Percentiles rank a stretch among this genome's conserved stretches.
Evolutionary conservation across 495 filamentous ascomycete species (phyloP).

Genomic region (Tuber umbilicatum): DNA sequence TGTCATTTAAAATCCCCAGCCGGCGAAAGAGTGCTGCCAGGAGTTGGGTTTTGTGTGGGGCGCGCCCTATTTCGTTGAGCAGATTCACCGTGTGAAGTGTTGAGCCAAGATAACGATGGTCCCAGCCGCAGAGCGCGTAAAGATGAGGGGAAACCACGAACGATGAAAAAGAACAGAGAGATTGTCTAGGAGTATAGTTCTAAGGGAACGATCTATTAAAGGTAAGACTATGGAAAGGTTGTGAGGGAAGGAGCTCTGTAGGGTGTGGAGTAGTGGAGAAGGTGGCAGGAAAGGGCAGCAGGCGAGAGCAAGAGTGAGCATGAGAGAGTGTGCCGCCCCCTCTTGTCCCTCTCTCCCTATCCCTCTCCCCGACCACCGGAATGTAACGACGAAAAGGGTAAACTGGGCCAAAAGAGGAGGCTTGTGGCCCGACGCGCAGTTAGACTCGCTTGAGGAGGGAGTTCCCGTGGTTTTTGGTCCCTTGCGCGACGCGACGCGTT

Average conservation of each 20-base stretch:
- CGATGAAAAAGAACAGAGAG: not conserved
- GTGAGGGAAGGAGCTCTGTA: conserved; percentile 1
- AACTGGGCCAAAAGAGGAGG: conserved; percentile 24
- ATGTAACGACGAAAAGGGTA: conserved; percentile 32
- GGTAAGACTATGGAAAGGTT: conserved; percentile 2
- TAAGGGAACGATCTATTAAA: not conserved
- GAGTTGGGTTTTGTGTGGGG: conserved; percentile 14
- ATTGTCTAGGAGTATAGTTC: not conserved
- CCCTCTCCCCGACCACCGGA: conserved; percentile 10
- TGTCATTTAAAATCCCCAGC: conserved; percentile 34
- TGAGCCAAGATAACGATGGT: not conserved
- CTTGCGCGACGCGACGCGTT: not conserved
- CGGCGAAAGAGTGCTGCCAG: conserved; percentile 22
- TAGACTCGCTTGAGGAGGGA: conserved; percentile 18
- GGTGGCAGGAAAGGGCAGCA: conserved; percentile 15
- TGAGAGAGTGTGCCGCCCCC: conserved; percentile 2
- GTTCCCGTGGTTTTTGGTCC: not conserved
- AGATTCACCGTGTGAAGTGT: not conserved
- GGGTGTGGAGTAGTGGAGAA: conserved; percentile 2
- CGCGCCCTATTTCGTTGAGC: not conserved
- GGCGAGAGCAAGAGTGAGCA: conserved; percentile 16
- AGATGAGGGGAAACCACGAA: conserved; percentile 2
- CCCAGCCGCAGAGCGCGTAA: conserved; percentile 14
- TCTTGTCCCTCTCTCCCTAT: not conserved
- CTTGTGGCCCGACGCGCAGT: conserved; percentile 32